Base-by-base conservation (phyloP, 2,329 filamentous ascomycete genomes). In the Phialophora macrospora region DNA sequence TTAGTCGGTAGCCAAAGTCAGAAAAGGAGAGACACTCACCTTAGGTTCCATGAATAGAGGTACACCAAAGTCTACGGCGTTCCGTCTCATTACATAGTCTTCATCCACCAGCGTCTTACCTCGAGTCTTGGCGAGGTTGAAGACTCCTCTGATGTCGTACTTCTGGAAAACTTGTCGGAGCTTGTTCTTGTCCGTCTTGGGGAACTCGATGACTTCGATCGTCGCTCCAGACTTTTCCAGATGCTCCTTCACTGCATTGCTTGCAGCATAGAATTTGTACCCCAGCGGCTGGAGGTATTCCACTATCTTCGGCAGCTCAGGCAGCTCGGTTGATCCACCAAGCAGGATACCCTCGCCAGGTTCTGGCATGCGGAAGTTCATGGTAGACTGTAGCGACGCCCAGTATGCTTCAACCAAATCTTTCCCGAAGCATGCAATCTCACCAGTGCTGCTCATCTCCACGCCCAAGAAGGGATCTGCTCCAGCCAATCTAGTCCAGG, bases 361-460 rank as follows among this genome's bases (percentile, higher is more conserved):
- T 79, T 96, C 90, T 51, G 95, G 95, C 75, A 97, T 87, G 73
- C 93, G 92, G 91, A 98, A 98, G 87, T 98, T 99, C 94, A 98
- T 99, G 74, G 92, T 94, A 22, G 92, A 95, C 81, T 99, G 95
- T 68, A 97, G 84, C 20, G 93, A 96, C 28, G 93, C 85, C 95
- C 95, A 99, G 87, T 99, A 99, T 61, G 95, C 95, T 78, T 99
- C 95, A 57, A 98, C 85, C 11, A 99, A 87, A 75, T 97, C 85
- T 83, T 95, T 97, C 70, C 95, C 95, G 81, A 99, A 99, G 83
- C 95, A 98, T 72, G 95, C 95, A 85, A 99, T 97, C 82, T 99
- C 95, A 79, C 95, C 95, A 20, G 95, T 99, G 71, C 89, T 93
- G 52, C 92, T 84, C 95, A 99, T 99, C 81, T 99, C 95, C 64